These are phyloP conservation scores for Fusarium gaditjirri DNA, from an alignment of 2,329 filamentous ascomycete genomes.

Conservation along the genomic window DNA sequence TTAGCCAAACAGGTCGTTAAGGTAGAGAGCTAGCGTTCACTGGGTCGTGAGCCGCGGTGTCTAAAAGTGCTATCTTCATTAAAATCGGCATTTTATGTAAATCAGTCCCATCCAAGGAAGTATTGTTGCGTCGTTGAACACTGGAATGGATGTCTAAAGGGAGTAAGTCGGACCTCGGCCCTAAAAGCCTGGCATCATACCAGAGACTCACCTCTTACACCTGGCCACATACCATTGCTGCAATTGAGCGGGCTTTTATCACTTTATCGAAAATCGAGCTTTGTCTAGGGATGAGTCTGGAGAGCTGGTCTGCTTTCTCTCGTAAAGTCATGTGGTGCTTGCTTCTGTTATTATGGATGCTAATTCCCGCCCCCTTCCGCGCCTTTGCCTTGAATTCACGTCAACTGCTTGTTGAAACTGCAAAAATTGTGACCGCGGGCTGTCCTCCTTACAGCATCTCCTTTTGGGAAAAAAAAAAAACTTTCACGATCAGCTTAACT, in stretches of 20 bases:
- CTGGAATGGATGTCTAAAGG: conserved; percentile 33
- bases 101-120: not conserved
- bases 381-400: conserved; percentile 10
- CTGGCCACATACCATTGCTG: conserved; percentile 23
- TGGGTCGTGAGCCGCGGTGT: not conserved
- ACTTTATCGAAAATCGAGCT: not conserved
- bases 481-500: not conserved
- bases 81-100: not conserved
- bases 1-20: not conserved
- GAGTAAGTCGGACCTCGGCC: conserved; percentile 15
- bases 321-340: not conserved
- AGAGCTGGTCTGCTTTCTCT: not conserved
- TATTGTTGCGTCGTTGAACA: not conserved
- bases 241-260: conserved; percentile 1
- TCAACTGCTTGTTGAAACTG: conserved; percentile 3
- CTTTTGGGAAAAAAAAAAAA: not conserved
- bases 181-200: conserved; percentile 27
- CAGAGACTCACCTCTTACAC: conserved; percentile 21
- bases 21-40: not conserved
- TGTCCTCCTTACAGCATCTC: not conserved
- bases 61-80: not conserved
- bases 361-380: not conserved
- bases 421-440: not conserved
- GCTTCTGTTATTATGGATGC: not conserved
- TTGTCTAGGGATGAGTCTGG: conserved; percentile 23